A percentile compares a stretch with the other conserved stretches of the same genome.
Conservation (phyloP, 179 eudicot genomes). For the Gypsophila paniculata region DNA sequence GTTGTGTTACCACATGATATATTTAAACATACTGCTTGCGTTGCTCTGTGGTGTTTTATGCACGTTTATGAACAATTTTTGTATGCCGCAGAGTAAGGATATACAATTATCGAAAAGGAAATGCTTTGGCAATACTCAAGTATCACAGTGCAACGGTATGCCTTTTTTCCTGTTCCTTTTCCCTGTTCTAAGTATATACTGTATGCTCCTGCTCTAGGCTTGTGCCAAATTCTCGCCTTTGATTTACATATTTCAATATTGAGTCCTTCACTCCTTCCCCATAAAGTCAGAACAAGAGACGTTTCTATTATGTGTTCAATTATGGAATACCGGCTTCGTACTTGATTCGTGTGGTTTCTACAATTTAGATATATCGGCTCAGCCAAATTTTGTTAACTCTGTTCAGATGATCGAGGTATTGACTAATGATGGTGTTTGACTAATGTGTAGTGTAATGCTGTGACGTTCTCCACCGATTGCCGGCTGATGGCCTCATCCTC, state of each 20-base stretch:
- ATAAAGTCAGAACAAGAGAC: too few species aligned
- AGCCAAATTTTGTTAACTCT: neutral
- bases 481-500: slow-evolving; percentile 77
- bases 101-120: slow-evolving; percentile 80
- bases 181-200: neutral
- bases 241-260: too few species aligned
- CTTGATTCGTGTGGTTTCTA: too few species aligned
- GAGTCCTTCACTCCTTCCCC: too few species aligned
- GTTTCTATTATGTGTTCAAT: too few species aligned
- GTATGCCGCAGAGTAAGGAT: slow-evolving; percentile 62
- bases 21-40: neutral
- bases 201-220: too few species aligned
- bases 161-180: slow-evolving; percentile 9
- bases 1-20: neutral
- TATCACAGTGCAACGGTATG: slow-evolving; percentile 71
- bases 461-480: slow-evolving; percentile 62
- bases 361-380: too few species aligned
- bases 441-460: slow-evolving; percentile 66
- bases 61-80: neutral
- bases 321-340: too few species aligned
- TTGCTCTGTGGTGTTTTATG: neutral
- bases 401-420: neutral
- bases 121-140: slow-evolving; percentile 75
- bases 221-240: too few species aligned
- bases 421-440: neutral